Base-by-base conservation (phyloP, 1,284 basidiomycete species). In the Laetiporus sulphureus region DNA sequence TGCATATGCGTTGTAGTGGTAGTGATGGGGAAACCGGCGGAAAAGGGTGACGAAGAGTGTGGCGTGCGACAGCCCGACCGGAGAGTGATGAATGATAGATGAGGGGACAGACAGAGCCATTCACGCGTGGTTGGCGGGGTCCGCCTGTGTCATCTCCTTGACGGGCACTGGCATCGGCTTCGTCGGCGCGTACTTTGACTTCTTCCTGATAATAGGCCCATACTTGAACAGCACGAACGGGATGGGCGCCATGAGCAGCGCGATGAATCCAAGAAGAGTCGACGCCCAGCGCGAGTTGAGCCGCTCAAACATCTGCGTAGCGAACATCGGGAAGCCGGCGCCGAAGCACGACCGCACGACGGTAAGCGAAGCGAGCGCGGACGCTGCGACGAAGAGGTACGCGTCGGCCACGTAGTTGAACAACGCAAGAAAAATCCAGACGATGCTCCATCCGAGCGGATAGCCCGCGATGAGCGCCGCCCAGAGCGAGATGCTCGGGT, bases 361-460 rank as follows among this genome's bases (percentile, higher is more conserved):
- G 22, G 65, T 64, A 46, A 54, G 60, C 21, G 59, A 51, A 6
- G 65, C 63, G 27, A 69, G 60, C 23, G 64, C 66, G 34, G 58
- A 61, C 1, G 67, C 67, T 10, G 67, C 65, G 44, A 62, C 55
- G 48, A 57, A 56, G 24, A 67, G 60, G 53, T 67, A 66, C 29
- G 60, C 54, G 49, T 67, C 65, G 50, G 66, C 56, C 43, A 65
- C 58, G 56, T 67, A 68, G 55, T 65, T 63, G 51, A 62, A 57
- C 5, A 65, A 48, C 18, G 56, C 55, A 16, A 63, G 55, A 56
- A 60, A 61, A 45, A 61, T 55, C 49, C 52, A 57, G 38, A 60
- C 45, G 50, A 61, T 55, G 23, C 56, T 46, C 39, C 50, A 53
- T 7, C 62, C 63, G 29, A 64, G 49, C 5, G 52, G 46, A 8